Evolutionary conservation across 83 land plant genomes (phyloP).

Genomic region (Picea abies): DNA sequence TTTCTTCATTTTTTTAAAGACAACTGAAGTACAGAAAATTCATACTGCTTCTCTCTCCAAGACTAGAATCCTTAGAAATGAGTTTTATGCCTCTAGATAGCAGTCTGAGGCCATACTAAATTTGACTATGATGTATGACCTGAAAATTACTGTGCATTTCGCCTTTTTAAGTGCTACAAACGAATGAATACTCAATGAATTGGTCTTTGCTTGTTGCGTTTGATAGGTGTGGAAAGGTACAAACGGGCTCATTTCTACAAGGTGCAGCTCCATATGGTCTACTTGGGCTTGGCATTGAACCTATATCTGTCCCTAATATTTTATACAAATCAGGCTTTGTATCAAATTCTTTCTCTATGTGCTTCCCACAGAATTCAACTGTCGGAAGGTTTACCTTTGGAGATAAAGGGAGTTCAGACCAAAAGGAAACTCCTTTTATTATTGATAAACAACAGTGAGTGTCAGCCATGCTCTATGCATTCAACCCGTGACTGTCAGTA

Average conservation of each 20-base stretch:
- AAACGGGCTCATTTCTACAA: slow-evolving; percentile 85
- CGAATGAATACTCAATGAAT: background rate
- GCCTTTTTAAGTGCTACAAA: background rate
- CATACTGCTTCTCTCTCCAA: background rate
- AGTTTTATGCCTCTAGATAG: background rate
- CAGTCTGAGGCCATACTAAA: no score
- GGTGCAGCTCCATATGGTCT: slow-evolving; percentile 94
- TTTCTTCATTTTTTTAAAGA: background rate
- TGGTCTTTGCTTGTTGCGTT: slow-evolving; percentile 14
- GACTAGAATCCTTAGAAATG: background rate
- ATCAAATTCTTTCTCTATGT: slow-evolving; percentile 91
- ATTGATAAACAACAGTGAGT: slow-evolving; percentile 51
- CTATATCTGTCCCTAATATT: slow-evolving; percentile 80
- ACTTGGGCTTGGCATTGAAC: slow-evolving; percentile 82
- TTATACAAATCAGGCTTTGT: slow-evolving; percentile 57
- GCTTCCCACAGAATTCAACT: slow-evolving; percentile 58
- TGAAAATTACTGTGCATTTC: background rate
- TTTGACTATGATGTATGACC: background rate
- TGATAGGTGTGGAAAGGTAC: slow-evolving; percentile 73
- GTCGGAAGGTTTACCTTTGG: slow-evolving; percentile 87
- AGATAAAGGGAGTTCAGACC: no score
- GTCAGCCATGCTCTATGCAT: slow-evolving; percentile 13
- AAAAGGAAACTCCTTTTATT: slow-evolving; percentile 62
- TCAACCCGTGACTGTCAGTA: background rate
- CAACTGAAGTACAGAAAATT: background rate